Conservation (phyloP, 805 yeast genomes). For the Metschnikowia gruessii region DNA sequence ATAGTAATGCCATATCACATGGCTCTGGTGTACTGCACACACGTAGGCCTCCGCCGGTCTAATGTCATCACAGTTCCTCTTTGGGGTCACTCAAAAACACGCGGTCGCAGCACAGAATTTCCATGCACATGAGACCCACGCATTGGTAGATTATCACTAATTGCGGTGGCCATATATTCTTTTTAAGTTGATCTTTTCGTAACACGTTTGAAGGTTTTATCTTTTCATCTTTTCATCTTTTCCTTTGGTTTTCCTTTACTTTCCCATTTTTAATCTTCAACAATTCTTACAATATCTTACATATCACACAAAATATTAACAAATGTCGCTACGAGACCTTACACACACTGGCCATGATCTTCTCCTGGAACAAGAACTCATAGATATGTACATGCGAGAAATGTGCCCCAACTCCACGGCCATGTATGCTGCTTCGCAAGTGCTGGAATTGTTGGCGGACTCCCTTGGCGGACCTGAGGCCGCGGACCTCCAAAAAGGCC, state of each 20-base stretch:
- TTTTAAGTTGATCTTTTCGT: too few species aligned
- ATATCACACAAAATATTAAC: too few species aligned
- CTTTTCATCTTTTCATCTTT: too few species aligned
- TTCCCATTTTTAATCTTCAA: too few species aligned
- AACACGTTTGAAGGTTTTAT: too few species aligned
- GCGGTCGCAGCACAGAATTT: not conserved
- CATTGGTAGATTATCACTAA: not conserved
- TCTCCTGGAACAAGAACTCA: constrained; percentile 6
- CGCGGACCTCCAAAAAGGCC: constrained; percentile 3
- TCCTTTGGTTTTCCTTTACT: too few species aligned
- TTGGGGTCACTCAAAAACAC: constrained; percentile 9
- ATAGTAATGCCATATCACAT: too few species aligned
- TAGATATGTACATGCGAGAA: constrained; percentile 8
- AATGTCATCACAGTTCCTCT: constrained; percentile 5
- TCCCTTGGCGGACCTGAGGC: not conserved
- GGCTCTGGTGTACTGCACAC: too few species aligned
- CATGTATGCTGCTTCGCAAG: constrained; percentile 4
- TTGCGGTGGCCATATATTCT: too few species aligned
- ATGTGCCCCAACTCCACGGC: not conserved
- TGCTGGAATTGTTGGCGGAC: constrained; percentile 7
- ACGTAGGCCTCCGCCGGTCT: too few species aligned
- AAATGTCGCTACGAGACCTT: constrained; percentile 6
- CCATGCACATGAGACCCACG: not conserved
- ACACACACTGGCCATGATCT: not conserved
- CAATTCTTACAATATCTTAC: too few species aligned